Percentiles rank a stretch among this genome's conserved stretches.
phyloP scores from a whole-genome alignment of 768 basidiomycete genomes.

The Leccinum subtestaceum region DNA sequence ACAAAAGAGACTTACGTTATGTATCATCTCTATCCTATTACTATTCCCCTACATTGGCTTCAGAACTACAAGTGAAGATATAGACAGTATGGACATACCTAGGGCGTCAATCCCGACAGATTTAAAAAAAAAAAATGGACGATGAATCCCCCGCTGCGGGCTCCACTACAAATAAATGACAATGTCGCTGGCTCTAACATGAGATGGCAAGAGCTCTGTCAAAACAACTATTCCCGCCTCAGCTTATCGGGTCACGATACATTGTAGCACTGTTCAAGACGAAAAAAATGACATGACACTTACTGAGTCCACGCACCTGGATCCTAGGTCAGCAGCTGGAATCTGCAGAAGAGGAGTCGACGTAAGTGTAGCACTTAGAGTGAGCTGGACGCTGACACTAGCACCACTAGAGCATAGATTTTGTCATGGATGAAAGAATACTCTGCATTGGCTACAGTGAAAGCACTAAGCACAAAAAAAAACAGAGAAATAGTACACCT shows the following conservation, averaged over 20 bases:
- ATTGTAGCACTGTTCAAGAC: not conserved
- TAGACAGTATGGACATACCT: not conserved
- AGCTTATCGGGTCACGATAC: not conserved
- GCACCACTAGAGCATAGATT: not conserved
- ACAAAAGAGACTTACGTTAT: not conserved
- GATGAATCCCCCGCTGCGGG: not conserved
- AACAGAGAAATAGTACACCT: not conserved
- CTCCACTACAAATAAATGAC: not conserved
- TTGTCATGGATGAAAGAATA: not conserved
- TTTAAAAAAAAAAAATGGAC: too few relatives aligned
- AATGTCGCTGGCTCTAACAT: not conserved
- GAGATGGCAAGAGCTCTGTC: not conserved
- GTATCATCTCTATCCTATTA: not conserved
- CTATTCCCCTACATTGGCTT: not conserved
- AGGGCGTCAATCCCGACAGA: not conserved
- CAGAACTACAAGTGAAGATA: not conserved
- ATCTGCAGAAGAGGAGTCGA: not conserved
- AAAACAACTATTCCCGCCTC: not conserved
- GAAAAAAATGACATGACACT: not conserved
- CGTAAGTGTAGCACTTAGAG: not conserved
- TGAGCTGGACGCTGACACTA: not conserved
- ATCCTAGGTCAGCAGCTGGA: not conserved
- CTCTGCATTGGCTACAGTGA: not conserved
- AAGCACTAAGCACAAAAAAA: not conserved
- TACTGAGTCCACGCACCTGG: not conserved